Evolutionary conservation across 108 stramenopile genomes (phyloP), one percentile per base, ranked within the genome.

Genomic region (Cyclotella choctawhatcheeana): DNA sequence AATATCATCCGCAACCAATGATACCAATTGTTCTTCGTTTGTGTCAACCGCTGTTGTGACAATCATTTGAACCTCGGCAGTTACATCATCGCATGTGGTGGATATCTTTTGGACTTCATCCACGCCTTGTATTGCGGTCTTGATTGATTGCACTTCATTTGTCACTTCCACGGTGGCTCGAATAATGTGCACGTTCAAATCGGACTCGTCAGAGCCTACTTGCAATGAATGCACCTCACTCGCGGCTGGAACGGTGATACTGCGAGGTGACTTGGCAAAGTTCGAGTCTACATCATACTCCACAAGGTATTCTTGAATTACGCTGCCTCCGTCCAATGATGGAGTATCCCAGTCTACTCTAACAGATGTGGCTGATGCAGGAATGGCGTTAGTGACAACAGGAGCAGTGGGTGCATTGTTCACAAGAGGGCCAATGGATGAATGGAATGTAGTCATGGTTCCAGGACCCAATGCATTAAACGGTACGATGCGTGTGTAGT

Each of bases 81-180:
- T 68, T 2, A 93, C 93, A 55, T 87, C 85, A 70, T 89, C 87
- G 44, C 76, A 86, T n/a, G 86, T 84, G n/a, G 90, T 90, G 4
- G 92, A 76, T 16, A 94, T 73, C 52, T 86, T 83, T 64, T 94
- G 93, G 0, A 94, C 75, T 37, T 96, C 95, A 74, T 96, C 93
- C 12, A 90, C 85, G 18, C 93, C 92, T 12, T 69, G 68, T 8
- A 94, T 88, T 47, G 60, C 48, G 3, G 82, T 71, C 27, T 82
- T 75, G 32, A 96, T 75, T 10, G 89, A 88, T 66, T 96, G 93
- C 8, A 84, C 54, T 64, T 96, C 95, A 69, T 96, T 96, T 24
- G 76, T 84, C 27, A 96, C 95, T 3, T 78, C 86, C 13, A 82
- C 86, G 2, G 87, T 77, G 10, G 88, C 89, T 27, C 69, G 65